Evolutionary conservation across 2,329 filamentous ascomycete genomes (phyloP), one percentile per base, ranked within the genome.

Genomic region (Cladobotryum protrusum): DNA sequence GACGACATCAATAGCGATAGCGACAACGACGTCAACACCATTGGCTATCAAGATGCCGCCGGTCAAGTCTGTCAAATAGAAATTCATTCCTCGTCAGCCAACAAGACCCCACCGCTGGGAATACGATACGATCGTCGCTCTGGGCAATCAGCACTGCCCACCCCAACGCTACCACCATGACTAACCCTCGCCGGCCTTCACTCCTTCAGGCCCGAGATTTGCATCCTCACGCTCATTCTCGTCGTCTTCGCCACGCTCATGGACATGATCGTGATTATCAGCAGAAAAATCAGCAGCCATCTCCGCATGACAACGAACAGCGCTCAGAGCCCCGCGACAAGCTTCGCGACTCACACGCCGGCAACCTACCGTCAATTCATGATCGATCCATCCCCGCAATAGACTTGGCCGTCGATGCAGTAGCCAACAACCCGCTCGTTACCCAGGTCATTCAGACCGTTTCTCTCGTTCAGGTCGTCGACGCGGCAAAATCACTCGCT

Each of bases 391-490:
- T 55, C 47, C 54, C 42, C 48, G 43, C 54, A 50, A 50, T 56
- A 53, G 48, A 51, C 36, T 18, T 50, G 17, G 35, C 47, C 12
- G 48, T 44, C 37, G 29, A 56, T 45, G 45, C 32, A 19, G 6
- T 49, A 39, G 36, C 17, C n/a, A 24, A 41, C 40, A 34, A 35
- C 15, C 32, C 40, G 18, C 64, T 68, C 57, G 64, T 77, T 58
- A 74, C 70, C 13, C 64, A 68, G 52, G 67, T 82, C 58, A 67
- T 79, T 47, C 71, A 79, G 62, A 81, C 78, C 57, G 65, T 82
- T 55, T 78, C 77, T 20, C 67, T 81, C 61, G 63, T 81, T 49
- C 72, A 80, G 56, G 59, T 76, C 53, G 71, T 80, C 54, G 75
- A 81, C 63, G 64, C 65, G 42, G 60, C 63, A 41, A 78, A 78